Percentiles rank a stretch among this genome's conserved stretches.
phyloP scores from a whole-genome alignment of 148 eudicot genomes.

The Rhododendron simsii region DNA sequence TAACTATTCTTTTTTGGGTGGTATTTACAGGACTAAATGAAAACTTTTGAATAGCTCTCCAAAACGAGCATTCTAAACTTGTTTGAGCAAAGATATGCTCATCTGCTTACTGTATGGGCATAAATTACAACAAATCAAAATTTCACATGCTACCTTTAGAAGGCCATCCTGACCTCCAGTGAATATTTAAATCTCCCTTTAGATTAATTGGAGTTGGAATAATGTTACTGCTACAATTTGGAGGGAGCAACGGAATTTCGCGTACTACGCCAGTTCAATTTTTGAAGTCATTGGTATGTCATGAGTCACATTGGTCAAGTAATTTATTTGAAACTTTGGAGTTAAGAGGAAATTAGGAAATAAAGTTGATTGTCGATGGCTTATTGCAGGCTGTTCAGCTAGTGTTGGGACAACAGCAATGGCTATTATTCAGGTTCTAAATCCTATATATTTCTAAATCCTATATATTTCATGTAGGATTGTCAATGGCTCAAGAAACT shows the following conservation, averaged over 20 bases:
- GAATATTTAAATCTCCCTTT: background rate
- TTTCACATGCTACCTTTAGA: too few relatives aligned
- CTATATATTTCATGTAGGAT: background rate
- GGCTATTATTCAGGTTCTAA: slow-evolving; percentile 58
- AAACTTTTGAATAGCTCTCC: slow-evolving; percentile 23
- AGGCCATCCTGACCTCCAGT: background rate
- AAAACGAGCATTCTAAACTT: slow-evolving; percentile 28
- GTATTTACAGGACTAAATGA: slow-evolving; percentile 34
- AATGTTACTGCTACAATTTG: slow-evolving; percentile 39
- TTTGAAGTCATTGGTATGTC: slow-evolving; percentile 50
- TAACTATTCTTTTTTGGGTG: background rate
- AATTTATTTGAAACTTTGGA: background rate
- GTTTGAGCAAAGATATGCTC: slow-evolving; percentile 46
- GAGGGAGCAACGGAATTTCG: slow-evolving; percentile 53
- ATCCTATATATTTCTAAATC: background rate
- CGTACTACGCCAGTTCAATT: slow-evolving; percentile 47
- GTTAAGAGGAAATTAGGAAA: background rate
- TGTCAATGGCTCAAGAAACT: background rate
- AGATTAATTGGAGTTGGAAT: slow-evolving; percentile 51
- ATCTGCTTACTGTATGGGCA: slow-evolving; percentile 40
- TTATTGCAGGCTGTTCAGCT: slow-evolving; percentile 45
- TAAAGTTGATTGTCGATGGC: background rate
- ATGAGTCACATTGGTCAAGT: background rate
- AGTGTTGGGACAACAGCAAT: slow-evolving; percentile 40
- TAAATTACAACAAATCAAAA: background rate